Evolutionary conservation across 257 asterid genomes (phyloP).

Genomic region (Gynochthodes officinalis): DNA sequence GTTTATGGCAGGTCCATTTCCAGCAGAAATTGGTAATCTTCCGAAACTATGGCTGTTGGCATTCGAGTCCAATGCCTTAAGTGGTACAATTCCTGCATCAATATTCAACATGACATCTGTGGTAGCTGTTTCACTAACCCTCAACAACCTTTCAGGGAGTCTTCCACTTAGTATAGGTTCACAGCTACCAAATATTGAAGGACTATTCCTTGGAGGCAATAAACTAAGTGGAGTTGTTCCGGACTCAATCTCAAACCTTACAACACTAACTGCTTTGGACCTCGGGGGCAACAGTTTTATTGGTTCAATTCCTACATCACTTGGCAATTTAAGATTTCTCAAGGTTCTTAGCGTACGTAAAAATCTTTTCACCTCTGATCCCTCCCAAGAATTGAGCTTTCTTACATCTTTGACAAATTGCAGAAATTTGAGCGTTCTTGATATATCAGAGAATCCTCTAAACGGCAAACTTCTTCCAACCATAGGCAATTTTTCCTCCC

Average conservation of each 20-base stretch:
- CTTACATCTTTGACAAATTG: no score
- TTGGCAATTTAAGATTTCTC: no score
- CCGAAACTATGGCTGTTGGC: neutral
- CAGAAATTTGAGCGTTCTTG: no score
- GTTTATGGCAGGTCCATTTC: neutral
- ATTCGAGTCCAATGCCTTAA: neutral
- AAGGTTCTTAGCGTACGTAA: no score
- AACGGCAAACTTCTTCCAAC: neutral
- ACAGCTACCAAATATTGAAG: neutral
- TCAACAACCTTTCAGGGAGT: neutral
- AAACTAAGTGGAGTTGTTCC: neutral
- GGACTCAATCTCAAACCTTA: neutral
- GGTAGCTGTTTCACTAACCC: fast-evolving
- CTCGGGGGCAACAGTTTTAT: neutral
- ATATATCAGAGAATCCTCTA: no score
- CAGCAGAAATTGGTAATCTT: conserved; percentile 3
- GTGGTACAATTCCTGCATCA: conserved; percentile 1
- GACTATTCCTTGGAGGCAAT: neutral
- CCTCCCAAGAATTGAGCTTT: no score
- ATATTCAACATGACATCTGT: conserved; percentile 1
- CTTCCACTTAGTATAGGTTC: neutral
- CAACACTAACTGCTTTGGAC: neutral
- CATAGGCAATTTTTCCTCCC: conserved; percentile 1
- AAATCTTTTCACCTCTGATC: no score
- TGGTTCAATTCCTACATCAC: no score